Evolutionary conservation across 805 yeast species (phyloP).

Genomic region (Candida hispaniensis): DNA sequence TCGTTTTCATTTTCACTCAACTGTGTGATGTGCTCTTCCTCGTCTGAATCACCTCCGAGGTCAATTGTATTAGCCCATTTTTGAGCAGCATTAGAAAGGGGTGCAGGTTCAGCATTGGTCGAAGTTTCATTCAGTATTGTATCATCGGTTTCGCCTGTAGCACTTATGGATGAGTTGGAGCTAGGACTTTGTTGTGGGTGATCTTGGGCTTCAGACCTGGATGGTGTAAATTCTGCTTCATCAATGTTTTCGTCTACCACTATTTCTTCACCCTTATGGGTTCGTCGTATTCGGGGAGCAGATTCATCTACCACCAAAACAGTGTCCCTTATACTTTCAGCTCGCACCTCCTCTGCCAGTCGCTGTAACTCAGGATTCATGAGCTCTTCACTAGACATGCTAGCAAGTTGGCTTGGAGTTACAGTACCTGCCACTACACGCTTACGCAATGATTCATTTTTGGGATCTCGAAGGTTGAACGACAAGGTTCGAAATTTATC

Average conservation of each 20-base stretch:
- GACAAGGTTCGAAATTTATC: slow-evolving; percentile 57
- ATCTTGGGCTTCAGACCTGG: too few species aligned
- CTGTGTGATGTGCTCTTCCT: too few species aligned
- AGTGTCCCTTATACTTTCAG: slow-evolving; percentile 55
- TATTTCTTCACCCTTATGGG: slow-evolving; percentile 85
- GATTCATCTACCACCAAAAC: slow-evolving; percentile 50
- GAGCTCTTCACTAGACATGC: slow-evolving; percentile 62
- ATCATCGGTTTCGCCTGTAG: too few species aligned
- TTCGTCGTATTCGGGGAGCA: slow-evolving; percentile 60
- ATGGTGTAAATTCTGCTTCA: slow-evolving; percentile 8
- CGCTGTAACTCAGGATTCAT: slow-evolving; percentile 62
- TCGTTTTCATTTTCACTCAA: too few species aligned
- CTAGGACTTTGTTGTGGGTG: too few species aligned
- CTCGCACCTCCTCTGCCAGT: slow-evolving; percentile 60
- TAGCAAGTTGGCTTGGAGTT: slow-evolving; percentile 48
- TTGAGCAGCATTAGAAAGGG: too few species aligned
- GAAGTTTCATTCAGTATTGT: too few species aligned
- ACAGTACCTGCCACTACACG: slow-evolving; percentile 47
- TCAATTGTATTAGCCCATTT: too few species aligned
- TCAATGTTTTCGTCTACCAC: slow-evolving; percentile 37
- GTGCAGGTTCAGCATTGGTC: too few species aligned
- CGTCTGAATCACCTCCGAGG: too few species aligned
- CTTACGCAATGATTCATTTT: slow-evolving; percentile 45
- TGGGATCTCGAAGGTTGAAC: slow-evolving; percentile 47
- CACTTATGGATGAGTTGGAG: too few species aligned